Evolutionary conservation across 2,329 filamentous ascomycete genomes (phyloP).

Genomic region (Microsporum canis): DNA sequence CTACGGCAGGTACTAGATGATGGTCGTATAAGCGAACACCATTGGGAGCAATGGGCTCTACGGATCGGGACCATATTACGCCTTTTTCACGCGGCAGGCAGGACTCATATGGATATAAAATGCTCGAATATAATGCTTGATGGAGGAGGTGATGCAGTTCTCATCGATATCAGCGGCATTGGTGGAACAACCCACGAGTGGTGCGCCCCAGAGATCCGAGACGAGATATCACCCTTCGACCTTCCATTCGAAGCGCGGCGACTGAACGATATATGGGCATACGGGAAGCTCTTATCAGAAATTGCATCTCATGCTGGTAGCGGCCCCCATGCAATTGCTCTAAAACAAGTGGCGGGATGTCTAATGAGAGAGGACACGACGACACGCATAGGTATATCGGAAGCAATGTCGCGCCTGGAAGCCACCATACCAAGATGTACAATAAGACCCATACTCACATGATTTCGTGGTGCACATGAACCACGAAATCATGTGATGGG

Average conservation of each 20-base stretch:
- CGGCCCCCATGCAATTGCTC: background rate
- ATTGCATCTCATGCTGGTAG: background rate
- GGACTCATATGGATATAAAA: constrained; percentile 17
- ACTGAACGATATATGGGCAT: constrained; percentile 5
- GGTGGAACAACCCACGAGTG: constrained; percentile 12
- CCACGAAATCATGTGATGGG: no score
- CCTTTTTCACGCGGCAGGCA: constrained; percentile 7
- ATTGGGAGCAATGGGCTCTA: constrained; percentile 11
- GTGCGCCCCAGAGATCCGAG: constrained; percentile 15
- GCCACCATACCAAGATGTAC: background rate
- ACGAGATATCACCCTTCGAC: background rate
- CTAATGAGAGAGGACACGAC: constrained; percentile 3
- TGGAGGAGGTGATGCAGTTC: constrained; percentile 12
- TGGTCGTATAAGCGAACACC: background rate
- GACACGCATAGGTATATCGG: background rate
- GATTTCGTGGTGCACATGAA: no score
- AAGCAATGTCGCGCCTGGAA: constrained; percentile 1
- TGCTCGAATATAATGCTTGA: constrained; percentile 17
- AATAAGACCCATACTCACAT: background rate
- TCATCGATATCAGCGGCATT: constrained; percentile 17
- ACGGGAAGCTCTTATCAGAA: constrained; percentile 4
- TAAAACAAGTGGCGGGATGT: background rate
- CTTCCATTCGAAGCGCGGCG: background rate
- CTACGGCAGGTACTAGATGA: constrained; percentile 9
- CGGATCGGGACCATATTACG: constrained; percentile 11